These are phyloP conservation scores for Areca catechu DNA, from an alignment of 176 grass and related monocot genomes.

Conservation along the genomic window DNA sequence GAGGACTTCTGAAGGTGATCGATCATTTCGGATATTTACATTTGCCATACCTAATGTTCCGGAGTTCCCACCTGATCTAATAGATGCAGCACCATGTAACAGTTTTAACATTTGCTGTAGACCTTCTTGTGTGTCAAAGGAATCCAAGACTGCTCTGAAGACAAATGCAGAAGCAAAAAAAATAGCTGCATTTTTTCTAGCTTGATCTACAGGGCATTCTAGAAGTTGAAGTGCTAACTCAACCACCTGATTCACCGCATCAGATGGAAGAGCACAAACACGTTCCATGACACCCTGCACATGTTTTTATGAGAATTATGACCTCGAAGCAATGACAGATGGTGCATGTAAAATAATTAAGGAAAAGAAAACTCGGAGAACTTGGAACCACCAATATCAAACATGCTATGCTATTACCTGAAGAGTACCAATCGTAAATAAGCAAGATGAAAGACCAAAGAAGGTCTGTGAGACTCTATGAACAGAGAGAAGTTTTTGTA, in stretches of 20 bases:
- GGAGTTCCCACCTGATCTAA: constrained; percentile 66
- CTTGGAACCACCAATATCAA: not conserved
- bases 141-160: constrained; percentile 91
- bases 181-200: constrained; percentile 79
- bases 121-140: constrained; percentile 73
- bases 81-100: constrained; percentile 58
- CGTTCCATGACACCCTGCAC: constrained; percentile 92
- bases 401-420: constrained; percentile 41
- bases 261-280: constrained; percentile 64
- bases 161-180: constrained; percentile 95
- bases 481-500: constrained; percentile 87
- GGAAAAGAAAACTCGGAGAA: not conserved
- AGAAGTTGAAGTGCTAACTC: constrained; percentile 86
- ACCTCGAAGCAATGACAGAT: too few species aligned
- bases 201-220: constrained; percentile 71
- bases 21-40: constrained; percentile 46
- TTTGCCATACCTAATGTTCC: constrained; percentile 46
- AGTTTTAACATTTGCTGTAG: constrained; percentile 82
- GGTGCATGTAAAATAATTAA: too few species aligned
- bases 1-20: constrained; percentile 51
- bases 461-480: constrained; percentile 59
- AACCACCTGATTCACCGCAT: constrained; percentile 67
- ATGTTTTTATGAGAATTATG: not conserved
- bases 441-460: constrained; percentile 71
- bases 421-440: constrained; percentile 95